phyloP scores from a whole-genome alignment of 495 filamentous ascomycete species.

The Annulohypoxylon stygium region DNA sequence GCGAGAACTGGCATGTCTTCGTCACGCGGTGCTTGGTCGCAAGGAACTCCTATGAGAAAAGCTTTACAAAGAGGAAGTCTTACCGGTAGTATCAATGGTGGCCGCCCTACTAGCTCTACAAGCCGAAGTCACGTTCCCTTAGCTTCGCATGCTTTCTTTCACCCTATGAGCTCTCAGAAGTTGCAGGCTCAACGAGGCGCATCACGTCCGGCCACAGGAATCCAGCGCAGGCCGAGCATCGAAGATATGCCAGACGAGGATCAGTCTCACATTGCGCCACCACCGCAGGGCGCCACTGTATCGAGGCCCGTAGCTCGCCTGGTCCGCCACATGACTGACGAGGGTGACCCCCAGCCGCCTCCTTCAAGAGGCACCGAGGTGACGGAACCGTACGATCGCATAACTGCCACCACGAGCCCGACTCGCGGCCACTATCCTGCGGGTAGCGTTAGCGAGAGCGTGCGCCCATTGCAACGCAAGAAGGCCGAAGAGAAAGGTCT shows the following conservation, averaged over 20 bases:
- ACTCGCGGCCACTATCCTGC: conserved; percentile 73
- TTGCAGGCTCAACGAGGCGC: conserved; percentile 88
- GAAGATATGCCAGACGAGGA: conserved; percentile 57
- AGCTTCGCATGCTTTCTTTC: conserved; percentile 91
- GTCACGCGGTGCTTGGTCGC: conserved; percentile 63
- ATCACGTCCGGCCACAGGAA: conserved; percentile 55
- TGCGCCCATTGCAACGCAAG: conserved; percentile 75
- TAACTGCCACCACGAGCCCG: conserved; percentile 80
- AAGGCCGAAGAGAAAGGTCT: conserved; percentile 64
- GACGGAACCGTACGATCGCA: conserved; percentile 74
- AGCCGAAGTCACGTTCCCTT: conserved; percentile 92
- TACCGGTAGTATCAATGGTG: conserved; percentile 59
- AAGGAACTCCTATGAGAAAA: conserved; percentile 62
- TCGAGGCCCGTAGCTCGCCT: conserved; percentile 60
- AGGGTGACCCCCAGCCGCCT: conserved; percentile 68
- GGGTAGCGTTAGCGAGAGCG: conserved; percentile 78
- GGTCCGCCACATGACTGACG: conserved; percentile 57
- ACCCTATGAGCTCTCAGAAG: conserved; percentile 95
- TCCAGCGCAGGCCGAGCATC: conserved; percentile 53
- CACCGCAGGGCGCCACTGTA: conserved; percentile 59
- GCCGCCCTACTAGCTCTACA: conserved; percentile 71
- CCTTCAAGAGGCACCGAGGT: conserved; percentile 84
- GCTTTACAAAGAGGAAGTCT: conserved; percentile 58
- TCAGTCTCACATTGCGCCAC: conserved; percentile 46
- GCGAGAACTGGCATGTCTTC: conserved; percentile 65